phyloP scores from a whole-genome alignment of 139 green algal species.

The Micractinium sp. region DNA sequence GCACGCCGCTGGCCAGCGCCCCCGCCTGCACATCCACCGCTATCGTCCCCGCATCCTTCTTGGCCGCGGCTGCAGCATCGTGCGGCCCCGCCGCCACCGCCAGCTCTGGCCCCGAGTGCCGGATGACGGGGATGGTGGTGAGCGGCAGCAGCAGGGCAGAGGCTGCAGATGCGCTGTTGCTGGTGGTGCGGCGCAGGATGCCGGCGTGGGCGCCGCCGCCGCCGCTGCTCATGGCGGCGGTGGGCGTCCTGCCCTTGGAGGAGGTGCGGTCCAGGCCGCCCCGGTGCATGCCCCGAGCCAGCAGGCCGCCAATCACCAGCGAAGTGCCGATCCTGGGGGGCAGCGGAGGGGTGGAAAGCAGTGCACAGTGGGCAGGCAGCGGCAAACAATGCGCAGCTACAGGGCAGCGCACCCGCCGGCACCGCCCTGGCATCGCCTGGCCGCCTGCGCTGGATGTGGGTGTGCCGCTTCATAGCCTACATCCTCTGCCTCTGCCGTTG shows the following conservation, averaged over 20 bases:
- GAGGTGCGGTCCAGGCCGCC: conserved; percentile 17
- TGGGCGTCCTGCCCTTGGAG: background rate
- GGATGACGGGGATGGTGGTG: background rate
- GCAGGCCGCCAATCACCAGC: conserved; percentile 41
- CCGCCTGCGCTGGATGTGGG: too few species aligned
- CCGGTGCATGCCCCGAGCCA: conserved; percentile 29
- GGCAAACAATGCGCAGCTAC: too few species aligned
- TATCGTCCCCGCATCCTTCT: background rate
- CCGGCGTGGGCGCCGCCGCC: background rate
- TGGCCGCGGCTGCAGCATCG: background rate
- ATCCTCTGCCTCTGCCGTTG: too few species aligned
- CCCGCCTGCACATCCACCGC: conserved; percentile 15
- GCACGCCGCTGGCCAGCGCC: background rate
- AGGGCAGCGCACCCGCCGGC: too few species aligned
- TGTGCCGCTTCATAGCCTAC: too few species aligned
- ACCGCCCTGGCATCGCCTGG: too few species aligned
- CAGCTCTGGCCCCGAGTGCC: background rate
- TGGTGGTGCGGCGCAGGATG: background rate
- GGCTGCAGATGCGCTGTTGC: background rate
- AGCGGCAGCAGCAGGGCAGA: background rate
- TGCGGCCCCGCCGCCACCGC: background rate
- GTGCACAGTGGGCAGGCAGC: too few species aligned
- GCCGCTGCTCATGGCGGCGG: background rate
- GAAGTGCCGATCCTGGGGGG: conserved; percentile 17
- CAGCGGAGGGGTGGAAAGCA: background rate